Evolutionary conservation across 441 rosid genomes (phyloP).

Genomic region (Dalechampia spathulata): DNA sequence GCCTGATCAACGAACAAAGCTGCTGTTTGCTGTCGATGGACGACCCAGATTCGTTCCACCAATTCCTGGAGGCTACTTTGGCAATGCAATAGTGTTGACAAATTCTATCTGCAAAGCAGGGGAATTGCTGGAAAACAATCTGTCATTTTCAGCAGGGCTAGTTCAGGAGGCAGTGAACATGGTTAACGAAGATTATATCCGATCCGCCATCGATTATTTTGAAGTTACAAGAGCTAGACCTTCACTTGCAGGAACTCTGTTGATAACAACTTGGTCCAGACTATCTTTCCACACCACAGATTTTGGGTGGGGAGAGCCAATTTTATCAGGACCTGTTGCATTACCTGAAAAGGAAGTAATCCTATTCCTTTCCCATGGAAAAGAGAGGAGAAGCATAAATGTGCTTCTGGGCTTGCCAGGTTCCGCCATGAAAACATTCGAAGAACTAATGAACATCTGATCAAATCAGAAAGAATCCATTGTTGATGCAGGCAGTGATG

Average conservation of each 20-base stretch:
- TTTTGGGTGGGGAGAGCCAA: constrained; percentile 89
- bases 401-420: constrained; percentile 71
- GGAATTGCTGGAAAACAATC: constrained; percentile 43
- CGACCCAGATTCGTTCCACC: constrained; percentile 55
- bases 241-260: constrained; percentile 57
- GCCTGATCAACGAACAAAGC: constrained; percentile 60
- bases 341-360: constrained; percentile 81
- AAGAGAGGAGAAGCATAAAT: constrained; percentile 51
- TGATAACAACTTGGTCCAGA: constrained; percentile 77
- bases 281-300: constrained; percentile 61
- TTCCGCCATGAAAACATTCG: constrained; percentile 65
- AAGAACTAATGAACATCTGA: constrained; percentile 42
- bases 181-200: constrained; percentile 61
- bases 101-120: constrained; percentile 51
- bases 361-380: constrained; percentile 60
- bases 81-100: constrained; percentile 71
- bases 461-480: neutral
- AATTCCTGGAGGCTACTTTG: constrained; percentile 58
- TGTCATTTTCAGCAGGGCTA: constrained; percentile 42
- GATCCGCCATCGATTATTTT: constrained; percentile 86
- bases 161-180: constrained; percentile 56
- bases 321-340: constrained; percentile 67
- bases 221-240: constrained; percentile 75
- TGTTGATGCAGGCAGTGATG: too few relatives aligned
- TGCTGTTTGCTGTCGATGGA: constrained; percentile 80